Base-by-base conservation (phyloP, 78 protist genomes). In the Trichosphaerium sp. region DNA sequence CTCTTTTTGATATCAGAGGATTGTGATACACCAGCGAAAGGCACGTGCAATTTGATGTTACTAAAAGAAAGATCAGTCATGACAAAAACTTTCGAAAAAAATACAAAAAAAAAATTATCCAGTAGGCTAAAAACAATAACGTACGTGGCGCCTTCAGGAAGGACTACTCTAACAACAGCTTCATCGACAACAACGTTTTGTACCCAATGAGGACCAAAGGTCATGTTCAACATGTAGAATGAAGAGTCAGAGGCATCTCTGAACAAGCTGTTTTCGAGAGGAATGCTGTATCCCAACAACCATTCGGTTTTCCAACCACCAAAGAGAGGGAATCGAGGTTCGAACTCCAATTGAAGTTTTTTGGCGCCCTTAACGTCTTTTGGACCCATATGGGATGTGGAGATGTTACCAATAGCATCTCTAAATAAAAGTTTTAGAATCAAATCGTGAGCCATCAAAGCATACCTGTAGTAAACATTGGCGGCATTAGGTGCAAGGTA, bases 341-440 rank as follows among this genome's bases (percentile, higher is more conserved):
- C 8, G 39, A 82, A 3, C 63, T 62, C 64, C 40, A 73, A 6
- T 26, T 11, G n/a, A 58, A 75, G 54, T 71, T 70, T 65, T 41
- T 70, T 44, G 64, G 70, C 55, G 56, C 61, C 34, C 18, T 39
- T 64, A 34, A 37, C 51, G 18, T 57, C 35, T 14, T 23, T 29
- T 52, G 51, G 71, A 42, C 11, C 10, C 51, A 77, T 52, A 40
- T 57, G 8, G 15, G 79, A 62, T 47, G 95, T 80, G n/a, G 90
- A 84, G 57, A 90, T 87, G 88, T 90, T 90, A 39, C 95, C 95
- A 37, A 90, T 85, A 14, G 51, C 65, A 42, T 90, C 95, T 55
- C n/a, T n/a, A n/a, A n/a, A n/a, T n/a, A n/a, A n/a, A n/a, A n/a
- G n/a, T n/a, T n/a, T n/a, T n/a, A n/a, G n/a, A n/a, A n/a, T n/a